Conservation (phyloP, 2,329 filamentous ascomycete genomes). For the Lachnellula willkommii region DNA sequence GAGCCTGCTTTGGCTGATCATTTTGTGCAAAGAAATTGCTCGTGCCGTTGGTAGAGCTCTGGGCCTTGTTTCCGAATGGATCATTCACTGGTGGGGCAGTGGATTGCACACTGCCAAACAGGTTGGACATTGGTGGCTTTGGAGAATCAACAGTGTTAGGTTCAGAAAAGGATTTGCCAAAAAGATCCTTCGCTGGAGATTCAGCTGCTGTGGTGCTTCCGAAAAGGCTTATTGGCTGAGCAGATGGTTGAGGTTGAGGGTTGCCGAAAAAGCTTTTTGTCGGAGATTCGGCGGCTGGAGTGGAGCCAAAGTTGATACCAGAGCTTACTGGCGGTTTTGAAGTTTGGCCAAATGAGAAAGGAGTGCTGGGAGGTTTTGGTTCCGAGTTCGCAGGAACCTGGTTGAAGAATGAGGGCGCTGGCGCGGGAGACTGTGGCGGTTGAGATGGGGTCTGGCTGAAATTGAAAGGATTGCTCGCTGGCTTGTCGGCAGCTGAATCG, state of each 20-base stretch:
- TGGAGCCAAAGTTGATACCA: not conserved
- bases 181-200: not conserved
- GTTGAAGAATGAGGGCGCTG: conserved; percentile 1
- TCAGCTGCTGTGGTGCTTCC: not conserved
- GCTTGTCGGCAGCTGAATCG: not conserved
- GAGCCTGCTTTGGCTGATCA: not conserved
- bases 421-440: not conserved
- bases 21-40: not conserved
- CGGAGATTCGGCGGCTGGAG: not conserved
- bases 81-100: not conserved
- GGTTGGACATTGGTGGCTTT: not conserved
- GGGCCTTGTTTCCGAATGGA: not conserved
- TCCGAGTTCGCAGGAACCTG: not conserved
- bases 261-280: conserved; percentile 7
- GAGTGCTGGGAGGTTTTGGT: not conserved
- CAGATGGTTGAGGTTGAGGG: conserved; percentile 4
- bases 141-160: not conserved
- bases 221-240: conserved; percentile 3
- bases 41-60: not conserved
- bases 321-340: conserved; percentile 5
- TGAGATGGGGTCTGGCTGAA: conserved; percentile 1
- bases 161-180: not conserved
- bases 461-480: conserved; percentile 7
- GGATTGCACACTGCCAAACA: too few relatives aligned
- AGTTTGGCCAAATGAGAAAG: not conserved